A percentile compares a stretch with the other conserved stretches of the same genome.
Conservation (phyloP, 176 grass and related monocot genomes). For the Eleusine indica region DNA sequence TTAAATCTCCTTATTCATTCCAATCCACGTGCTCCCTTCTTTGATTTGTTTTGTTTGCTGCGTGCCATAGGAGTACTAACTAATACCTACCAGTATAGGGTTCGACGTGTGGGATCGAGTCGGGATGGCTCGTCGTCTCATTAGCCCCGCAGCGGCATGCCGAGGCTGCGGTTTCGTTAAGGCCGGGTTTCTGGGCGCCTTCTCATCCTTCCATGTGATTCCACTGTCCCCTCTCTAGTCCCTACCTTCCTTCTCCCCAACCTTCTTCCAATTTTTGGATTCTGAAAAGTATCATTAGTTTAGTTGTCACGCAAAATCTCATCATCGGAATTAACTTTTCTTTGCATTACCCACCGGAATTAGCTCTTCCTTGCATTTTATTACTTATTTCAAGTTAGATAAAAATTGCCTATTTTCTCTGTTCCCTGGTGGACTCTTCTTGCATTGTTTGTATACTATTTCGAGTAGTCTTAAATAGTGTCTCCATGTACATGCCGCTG, state of each 20-base stretch:
- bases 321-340: not conserved
- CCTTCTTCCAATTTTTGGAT: not conserved
- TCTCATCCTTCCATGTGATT: conserved; percentile 96
- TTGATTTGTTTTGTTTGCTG: conserved; percentile 21
- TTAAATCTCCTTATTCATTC: too few relatives aligned
- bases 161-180: conserved; percentile 80
- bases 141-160: conserved; percentile 72
- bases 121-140: conserved; percentile 84
- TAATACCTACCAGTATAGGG: conserved; percentile 7
- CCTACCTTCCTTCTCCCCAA: not conserved
- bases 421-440: not conserved
- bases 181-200: conserved; percentile 71
- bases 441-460: conserved; percentile 17
- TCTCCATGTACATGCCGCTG: conserved; percentile 26
- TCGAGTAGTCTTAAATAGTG: not conserved
- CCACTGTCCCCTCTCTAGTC: conserved; percentile 42
- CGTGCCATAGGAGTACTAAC: conserved; percentile 7
- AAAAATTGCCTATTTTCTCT: conserved; percentile 21
- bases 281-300: not conserved
- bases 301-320: conserved; percentile 13
- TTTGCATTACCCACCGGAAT: not conserved
- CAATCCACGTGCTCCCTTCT: too few relatives aligned
- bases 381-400: not conserved
- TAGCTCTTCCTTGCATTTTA: too few relatives aligned
- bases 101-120: conserved; percentile 24